These are phyloP conservation scores for Laetiporus sulphureus DNA, from an alignment of 1,284 basidiomycete species.

Conservation along the genomic window DNA sequence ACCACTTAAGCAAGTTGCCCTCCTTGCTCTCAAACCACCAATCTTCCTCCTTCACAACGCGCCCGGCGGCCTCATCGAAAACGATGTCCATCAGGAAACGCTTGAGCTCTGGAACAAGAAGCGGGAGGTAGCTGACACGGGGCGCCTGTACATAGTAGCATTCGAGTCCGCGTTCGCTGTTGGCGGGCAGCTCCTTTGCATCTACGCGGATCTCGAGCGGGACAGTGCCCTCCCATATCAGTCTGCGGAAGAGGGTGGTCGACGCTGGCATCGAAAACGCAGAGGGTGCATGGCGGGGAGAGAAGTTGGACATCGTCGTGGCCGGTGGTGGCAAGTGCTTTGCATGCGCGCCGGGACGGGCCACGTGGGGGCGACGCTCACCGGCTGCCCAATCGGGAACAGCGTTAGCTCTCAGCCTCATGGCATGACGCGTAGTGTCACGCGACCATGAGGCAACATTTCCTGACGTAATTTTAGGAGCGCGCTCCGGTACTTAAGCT, in stretches of 20 bases:
- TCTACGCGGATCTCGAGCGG: slow-evolving; percentile 82
- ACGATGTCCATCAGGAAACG: slow-evolving; percentile 85
- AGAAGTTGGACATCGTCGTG: slow-evolving; percentile 50
- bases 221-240: slow-evolving; percentile 82
- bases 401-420: no score
- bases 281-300: slow-evolving; percentile 47
- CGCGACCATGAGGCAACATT: no score
- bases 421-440: no score
- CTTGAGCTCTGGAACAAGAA: slow-evolving; percentile 82
- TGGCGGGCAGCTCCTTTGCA: slow-evolving; percentile 78
- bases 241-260: slow-evolving; percentile 71
- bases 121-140: slow-evolving; percentile 83
- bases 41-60: slow-evolving; percentile 71
- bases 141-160: slow-evolving; percentile 85
- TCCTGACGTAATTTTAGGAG: no score
- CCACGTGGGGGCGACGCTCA: no score
- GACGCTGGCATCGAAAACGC: slow-evolving; percentile 46
- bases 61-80: slow-evolving; percentile 75
- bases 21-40: slow-evolving; percentile 93
- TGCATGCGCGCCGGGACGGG: no score
- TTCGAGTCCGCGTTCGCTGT: slow-evolving; percentile 80
- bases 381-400: no score
- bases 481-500: no score
- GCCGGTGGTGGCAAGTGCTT: slow-evolving; percentile 3
- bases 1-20: slow-evolving; percentile 78